phyloP scores from a whole-genome alignment of 2,329 filamentous ascomycete species.

The Colletotrichum karsti region DNA sequence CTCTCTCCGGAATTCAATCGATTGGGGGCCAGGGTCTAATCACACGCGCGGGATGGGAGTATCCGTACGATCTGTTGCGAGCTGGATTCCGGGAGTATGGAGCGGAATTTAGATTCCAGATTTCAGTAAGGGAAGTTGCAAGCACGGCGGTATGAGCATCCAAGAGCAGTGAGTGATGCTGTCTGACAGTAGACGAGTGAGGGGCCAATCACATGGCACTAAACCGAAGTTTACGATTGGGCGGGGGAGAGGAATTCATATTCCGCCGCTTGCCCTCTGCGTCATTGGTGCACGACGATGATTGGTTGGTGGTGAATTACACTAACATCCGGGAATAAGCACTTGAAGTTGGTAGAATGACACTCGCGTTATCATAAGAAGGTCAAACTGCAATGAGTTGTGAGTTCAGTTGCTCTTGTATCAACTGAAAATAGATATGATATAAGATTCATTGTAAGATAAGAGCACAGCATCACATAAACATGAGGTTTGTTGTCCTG shows the following conservation, averaged over 20 bases:
- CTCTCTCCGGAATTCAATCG: background rate
- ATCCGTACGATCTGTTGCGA: background rate
- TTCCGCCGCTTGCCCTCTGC: conserved; percentile 17
- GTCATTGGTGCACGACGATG: background rate
- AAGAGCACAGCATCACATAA: no score
- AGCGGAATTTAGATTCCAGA: background rate
- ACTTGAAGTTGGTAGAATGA: background rate
- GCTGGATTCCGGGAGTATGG: background rate
- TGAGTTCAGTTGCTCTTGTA: no score
- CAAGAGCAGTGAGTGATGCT: background rate
- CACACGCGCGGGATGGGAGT: background rate
- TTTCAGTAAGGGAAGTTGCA: background rate
- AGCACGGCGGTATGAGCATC: background rate
- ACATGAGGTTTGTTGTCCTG: no score
- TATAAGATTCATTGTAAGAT: no score
- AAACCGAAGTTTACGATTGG: background rate
- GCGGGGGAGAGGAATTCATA: conserved; percentile 16
- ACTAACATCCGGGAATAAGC: background rate
- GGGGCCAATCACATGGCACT: conserved; percentile 12
- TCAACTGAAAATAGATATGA: no score
- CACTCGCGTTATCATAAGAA: no score
- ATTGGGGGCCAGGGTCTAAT: conserved; percentile 9
- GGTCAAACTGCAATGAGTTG: no score
- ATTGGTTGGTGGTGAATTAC: background rate
- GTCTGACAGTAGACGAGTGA: background rate